Conservation (phyloP, 768 basidiomycete species). For the Hygrophoropsis aurantiaca region DNA sequence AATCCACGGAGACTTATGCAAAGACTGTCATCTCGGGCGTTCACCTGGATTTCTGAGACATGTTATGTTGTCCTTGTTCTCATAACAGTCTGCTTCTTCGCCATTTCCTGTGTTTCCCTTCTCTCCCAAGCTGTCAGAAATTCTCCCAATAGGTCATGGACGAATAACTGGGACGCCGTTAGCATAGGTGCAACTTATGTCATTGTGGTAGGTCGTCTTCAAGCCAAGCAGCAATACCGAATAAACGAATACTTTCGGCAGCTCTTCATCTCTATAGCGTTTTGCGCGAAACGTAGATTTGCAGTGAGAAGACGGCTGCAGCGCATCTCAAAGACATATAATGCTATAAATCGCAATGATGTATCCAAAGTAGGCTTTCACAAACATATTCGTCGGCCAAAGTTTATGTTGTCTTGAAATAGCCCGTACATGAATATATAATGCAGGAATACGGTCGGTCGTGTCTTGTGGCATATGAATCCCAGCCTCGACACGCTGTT, state of each 20-base stretch:
- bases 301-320: constrained; percentile 64
- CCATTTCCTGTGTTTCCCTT: constrained; percentile 63
- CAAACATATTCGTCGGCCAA: neutral
- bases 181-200: constrained; percentile 71
- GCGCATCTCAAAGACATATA: constrained; percentile 63
- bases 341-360: constrained; percentile 51
- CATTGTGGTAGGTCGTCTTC: constrained; percentile 51
- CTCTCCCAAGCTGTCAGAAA: constrained; percentile 74
- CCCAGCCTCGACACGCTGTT: constrained; percentile 61
- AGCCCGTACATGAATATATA: constrained; percentile 70
- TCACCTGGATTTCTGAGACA: constrained; percentile 51
- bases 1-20: constrained; percentile 14
- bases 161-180: constrained; percentile 64
- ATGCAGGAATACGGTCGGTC: constrained; percentile 75
- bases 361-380: constrained; percentile 53
- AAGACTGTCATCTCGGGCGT: constrained; percentile 36
- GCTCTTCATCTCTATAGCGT: constrained; percentile 57
- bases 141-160: constrained; percentile 52
- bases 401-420: constrained; percentile 3
- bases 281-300: constrained; percentile 69
- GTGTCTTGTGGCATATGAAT: constrained; percentile 70
- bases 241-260: constrained; percentile 20
- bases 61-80: constrained; percentile 55
- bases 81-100: constrained; percentile 49
- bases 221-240: neutral